phyloP scores from a whole-genome alignment of 2,329 filamentous ascomycete species.

The Tetracladium maxilliforme region DNA sequence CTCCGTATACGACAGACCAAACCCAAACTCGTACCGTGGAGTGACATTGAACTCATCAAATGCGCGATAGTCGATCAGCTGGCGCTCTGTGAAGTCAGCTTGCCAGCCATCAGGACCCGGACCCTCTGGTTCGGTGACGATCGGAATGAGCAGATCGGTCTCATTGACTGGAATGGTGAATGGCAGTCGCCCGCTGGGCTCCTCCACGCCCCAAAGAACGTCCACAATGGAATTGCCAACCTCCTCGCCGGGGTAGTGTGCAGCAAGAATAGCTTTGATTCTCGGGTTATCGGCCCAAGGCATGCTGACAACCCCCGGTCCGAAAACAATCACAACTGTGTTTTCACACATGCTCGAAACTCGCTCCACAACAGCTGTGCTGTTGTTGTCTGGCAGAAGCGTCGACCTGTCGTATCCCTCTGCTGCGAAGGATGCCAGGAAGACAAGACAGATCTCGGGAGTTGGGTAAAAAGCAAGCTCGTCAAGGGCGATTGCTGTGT shows the following conservation, averaged over 20 bases:
- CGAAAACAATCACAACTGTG: conserved; percentile 40
- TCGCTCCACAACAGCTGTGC: conserved; percentile 40
- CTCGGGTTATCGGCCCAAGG: conserved; percentile 42
- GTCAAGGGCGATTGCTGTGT: conserved; percentile 2
- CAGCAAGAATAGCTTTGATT: conserved; percentile 46
- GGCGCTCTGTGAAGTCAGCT: conserved; percentile 29
- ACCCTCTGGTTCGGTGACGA: conserved; percentile 25
- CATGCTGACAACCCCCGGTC: conserved; percentile 44
- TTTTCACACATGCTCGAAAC: conserved; percentile 30
- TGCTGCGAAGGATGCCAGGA: conserved; percentile 50
- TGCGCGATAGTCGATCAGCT: conserved; percentile 33
- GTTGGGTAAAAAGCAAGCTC: conserved; percentile 14
- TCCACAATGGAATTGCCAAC: conserved; percentile 33
- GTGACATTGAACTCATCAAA: conserved; percentile 25
- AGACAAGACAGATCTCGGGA: conserved; percentile 54
- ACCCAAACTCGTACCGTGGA: conserved; percentile 21
- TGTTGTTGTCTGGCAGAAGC: conserved; percentile 43
- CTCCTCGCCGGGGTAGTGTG: conserved; percentile 44
- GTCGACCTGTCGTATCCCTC: conserved; percentile 44
- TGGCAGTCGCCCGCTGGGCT: conserved; percentile 35
- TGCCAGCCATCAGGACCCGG: conserved; percentile 34
- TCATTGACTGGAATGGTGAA: conserved; percentile 51
- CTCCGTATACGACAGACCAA: conserved; percentile 39
- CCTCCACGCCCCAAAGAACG: too few species aligned
- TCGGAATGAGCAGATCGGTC: conserved; percentile 33